Evolutionary conservation across 768 basidiomycete species (phyloP).

Genomic region (Mrakia gelida): DNA sequence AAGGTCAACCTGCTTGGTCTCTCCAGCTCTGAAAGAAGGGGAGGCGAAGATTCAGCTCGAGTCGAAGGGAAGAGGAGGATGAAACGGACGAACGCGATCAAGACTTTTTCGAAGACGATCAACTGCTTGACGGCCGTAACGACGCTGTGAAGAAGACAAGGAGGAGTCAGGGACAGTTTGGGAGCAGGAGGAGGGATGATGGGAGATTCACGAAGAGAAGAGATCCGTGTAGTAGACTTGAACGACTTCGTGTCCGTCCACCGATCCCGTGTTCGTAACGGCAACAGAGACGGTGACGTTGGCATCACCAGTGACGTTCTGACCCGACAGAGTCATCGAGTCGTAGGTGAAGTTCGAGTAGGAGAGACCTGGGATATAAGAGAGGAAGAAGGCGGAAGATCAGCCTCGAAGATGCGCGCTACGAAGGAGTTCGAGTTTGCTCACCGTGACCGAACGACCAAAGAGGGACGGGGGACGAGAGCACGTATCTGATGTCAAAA

Average conservation of each 20-base stretch:
- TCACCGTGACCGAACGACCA: constrained; percentile 63
- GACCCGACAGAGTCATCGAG: constrained; percentile 49
- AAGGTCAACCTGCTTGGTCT: constrained; percentile 52
- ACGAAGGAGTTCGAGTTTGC: neutral
- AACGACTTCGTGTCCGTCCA: constrained; percentile 63
- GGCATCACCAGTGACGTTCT: constrained; percentile 49
- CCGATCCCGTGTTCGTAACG: constrained; percentile 57
- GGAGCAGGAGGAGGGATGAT: neutral
- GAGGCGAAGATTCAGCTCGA: no score
- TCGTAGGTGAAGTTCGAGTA: constrained; percentile 64
- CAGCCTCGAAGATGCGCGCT: neutral
- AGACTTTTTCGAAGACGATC: constrained; percentile 60
- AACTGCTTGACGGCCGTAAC: constrained; percentile 63
- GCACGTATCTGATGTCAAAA: constrained; percentile 45
- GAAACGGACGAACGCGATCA: constrained; percentile 44
- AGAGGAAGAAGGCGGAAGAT: neutral
- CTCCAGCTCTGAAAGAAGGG: constrained; percentile 47
- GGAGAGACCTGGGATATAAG: constrained; percentile 46
- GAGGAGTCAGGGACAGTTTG: neutral
- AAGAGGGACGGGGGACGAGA: constrained; percentile 56
- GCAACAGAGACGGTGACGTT: constrained; percentile 57
- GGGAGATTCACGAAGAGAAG: constrained; percentile 48
- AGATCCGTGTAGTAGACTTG: constrained; percentile 64
- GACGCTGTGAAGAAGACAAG: constrained; percentile 38
- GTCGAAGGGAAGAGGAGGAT: neutral